Evolutionary conservation across 371 early-diverging fungal species (phyloP), one percentile per base, ranked within the genome.

Genomic region (Apophysomyces sp.): DNA sequence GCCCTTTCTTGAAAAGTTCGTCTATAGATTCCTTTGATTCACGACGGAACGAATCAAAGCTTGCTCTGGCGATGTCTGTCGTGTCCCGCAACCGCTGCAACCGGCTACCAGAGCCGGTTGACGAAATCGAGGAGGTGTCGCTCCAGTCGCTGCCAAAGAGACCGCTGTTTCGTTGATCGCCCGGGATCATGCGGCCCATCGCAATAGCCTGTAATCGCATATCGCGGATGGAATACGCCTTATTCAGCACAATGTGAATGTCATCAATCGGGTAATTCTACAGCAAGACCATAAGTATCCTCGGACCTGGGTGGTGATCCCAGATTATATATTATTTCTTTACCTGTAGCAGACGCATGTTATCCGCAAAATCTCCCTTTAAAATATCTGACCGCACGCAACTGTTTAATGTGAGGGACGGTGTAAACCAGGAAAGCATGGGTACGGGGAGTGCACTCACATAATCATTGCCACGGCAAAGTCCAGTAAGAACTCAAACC

Each of bases 381-480:
- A 91, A 61, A 29, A 91, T 73, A 0, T 85, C 80, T 55, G 78
- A 73, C 24, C 86, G 75, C 4, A 89, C 77, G 54, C 86, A 85
- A 21, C 87, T 87, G 65, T 9, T 7, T 31, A 18, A 6, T 16
- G n/a, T 58, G 28, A 60, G 39, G 30, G 32, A 57, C 30, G n/a
- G 32, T 9, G n/a, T 11, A 49, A 55, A 62, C n/a, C 36, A 36
- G 49, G 36, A 61, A 30, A 57, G 52, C 52, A 54, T 34, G 49
- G 9, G 13, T 11, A 34, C 3, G 16, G 1, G n/a, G 16, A 18
- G 3, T 60, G 37, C 36, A 77, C 85, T 78, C 78, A 87, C 88
- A 87, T 70, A 24, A 91, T 75, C 92, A 92, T 92, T 6, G 91
- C 88, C n/a, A 86, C 85, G 30, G 86, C 74, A 66, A 91, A 92